Evolutionary conservation across 2,329 filamentous ascomycete species (phyloP), one percentile per base, ranked within the genome.

Genomic region (Aspergillus fischeri): DNA sequence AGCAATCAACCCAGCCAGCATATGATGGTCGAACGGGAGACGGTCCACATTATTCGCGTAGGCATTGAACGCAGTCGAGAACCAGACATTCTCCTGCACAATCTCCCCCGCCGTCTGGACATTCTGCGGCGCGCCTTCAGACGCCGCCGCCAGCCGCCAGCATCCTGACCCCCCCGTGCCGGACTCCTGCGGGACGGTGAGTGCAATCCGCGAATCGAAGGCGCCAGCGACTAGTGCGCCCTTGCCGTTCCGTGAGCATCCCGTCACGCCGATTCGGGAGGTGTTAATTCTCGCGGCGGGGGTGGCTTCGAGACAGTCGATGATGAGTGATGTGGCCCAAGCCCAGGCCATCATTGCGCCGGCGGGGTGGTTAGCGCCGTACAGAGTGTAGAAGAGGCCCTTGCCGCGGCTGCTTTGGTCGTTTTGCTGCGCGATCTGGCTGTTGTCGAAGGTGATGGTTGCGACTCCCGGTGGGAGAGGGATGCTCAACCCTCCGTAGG

Each of bases 181-280:
- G 6, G 82, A 85, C 72, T 87, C 84, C 68, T 87, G 84, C 0
- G 84, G 83, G 38, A 87, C 77, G 14, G 83, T 85, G 35, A 87
- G 77, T 20, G 81, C 83, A 58, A 87, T 83, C 45, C 84, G 83
- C 54, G 76, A 67, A 58, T 84, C 82, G 24, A 86, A 75, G 2
- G 84, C 84, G 17, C 83, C 83, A 4, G 80, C 81, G n/a, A 86
- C 75, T 60, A 87, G 80, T 29, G 84, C 84, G 11, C 84, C 84
- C 73, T 87, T 87, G 55, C 83, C 84, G 71, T 86, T 85, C 44
- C 84, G 81, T 53, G 83, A 86, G 76, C 84, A 87, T 4, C 85
- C 85, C 14, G 83, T 86, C 1, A 86, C 83, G 50, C 82, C 84
- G 21, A 84, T 70, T 2, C 74, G 75, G 41, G 67, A 75, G 25